phyloP scores from a whole-genome alignment of 495 filamentous ascomycete species.

The Penicillium canescens region DNA sequence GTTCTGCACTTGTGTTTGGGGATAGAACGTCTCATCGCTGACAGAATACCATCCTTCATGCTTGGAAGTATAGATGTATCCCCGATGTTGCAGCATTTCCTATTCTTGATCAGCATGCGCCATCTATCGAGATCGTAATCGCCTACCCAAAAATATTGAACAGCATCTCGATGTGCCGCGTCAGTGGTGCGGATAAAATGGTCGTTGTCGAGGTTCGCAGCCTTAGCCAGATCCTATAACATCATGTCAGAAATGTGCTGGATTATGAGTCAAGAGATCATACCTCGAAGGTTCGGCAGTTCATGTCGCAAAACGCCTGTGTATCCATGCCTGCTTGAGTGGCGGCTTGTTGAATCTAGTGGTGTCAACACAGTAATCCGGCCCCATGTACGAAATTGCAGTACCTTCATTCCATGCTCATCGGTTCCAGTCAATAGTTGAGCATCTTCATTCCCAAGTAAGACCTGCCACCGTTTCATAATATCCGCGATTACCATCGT shows the following conservation, averaged over 20 bases:
- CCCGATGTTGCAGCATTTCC: slow-evolving; percentile 68
- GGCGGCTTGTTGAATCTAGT: slow-evolving; percentile 83
- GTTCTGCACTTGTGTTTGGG: slow-evolving; percentile 69
- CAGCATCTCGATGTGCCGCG: slow-evolving; percentile 74
- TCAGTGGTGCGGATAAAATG: slow-evolving; percentile 93
- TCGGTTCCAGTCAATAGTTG: slow-evolving; percentile 91
- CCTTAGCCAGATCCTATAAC: slow-evolving; percentile 61
- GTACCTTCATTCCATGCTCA: slow-evolving; percentile 91
- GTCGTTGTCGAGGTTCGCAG: slow-evolving; percentile 69
- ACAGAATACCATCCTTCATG: slow-evolving; percentile 97
- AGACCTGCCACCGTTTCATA: slow-evolving; percentile 87
- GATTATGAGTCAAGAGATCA: neutral
- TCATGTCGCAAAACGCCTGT: slow-evolving; percentile 61
- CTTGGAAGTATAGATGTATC: slow-evolving; percentile 79
- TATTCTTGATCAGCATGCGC: slow-evolving; percentile 23
- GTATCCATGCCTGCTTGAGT: slow-evolving; percentile 60
- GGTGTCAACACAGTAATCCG: slow-evolving; percentile 17
- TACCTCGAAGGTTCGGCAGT: slow-evolving; percentile 50
- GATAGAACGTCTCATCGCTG: slow-evolving; percentile 95
- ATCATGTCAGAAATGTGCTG: neutral
- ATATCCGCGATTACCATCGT: slow-evolving; percentile 89
- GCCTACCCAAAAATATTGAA: slow-evolving; percentile 85
- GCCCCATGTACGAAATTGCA: neutral
- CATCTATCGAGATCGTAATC: neutral
- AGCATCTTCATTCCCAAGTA: slow-evolving; percentile 65